Evolutionary conservation across 306 rosid species (phyloP), one percentile per base, ranked within the genome.

Genomic region (Dicorynia guianensis): DNA sequence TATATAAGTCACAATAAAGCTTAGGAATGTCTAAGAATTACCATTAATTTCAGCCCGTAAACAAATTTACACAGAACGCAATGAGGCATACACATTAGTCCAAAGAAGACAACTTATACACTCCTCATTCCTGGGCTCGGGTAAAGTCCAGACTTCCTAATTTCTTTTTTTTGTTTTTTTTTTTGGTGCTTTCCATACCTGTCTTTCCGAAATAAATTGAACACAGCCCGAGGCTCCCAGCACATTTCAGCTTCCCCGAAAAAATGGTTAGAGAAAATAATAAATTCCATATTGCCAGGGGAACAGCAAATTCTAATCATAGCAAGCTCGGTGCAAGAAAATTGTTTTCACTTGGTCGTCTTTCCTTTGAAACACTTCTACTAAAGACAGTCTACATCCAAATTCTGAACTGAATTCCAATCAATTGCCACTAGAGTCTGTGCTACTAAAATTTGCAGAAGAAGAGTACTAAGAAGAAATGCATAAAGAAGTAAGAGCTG

Each of bases 401-500:
- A 18, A n/a, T 40, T 40, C 60, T 46, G 6, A 48, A 19, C 58
- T 7, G 35, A 67, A 73, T 66, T 68, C 25, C 18, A 19, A 33
- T 71, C 14, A 73, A 10, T 60, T 75, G 36, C 69, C 38, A 64
- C 17, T 43, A 25, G 5, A 34, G 39, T 1, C 47, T 17, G 8
- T 18, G 49, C 47, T 12, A 30, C 50, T 34, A 25, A 15, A 34
- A 19, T 14, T 18, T 8, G n/a, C 17, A 34, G 34, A 13, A 58
- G 17, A 19, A 38, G 43, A 59, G 7, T 25, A n/a, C 14, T 13
- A 40, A 5, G 18, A 8, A 38, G 11, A 59, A 75, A 44, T 6
- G 33, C 49, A 66, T 56, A 76, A 68, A 42, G 43, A 13, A 67
- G 44, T 65, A 77, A 74, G 60, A 52, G 8, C 17, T 39, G 5